phyloP scores from a whole-genome alignment of 73 alveolate species.

The Tetrahymena elliotti region DNA sequence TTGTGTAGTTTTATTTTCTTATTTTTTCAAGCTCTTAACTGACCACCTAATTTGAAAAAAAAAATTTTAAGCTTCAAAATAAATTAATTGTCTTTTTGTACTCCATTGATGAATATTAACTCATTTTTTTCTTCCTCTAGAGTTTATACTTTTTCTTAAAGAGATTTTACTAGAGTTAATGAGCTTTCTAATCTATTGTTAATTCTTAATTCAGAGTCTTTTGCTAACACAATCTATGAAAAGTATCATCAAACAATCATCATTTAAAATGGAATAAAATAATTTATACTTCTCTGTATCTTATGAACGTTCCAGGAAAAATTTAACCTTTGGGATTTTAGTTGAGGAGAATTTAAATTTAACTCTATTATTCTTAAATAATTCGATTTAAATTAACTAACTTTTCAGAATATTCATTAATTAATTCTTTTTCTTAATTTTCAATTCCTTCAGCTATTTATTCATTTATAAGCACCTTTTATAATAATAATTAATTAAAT shows the following conservation, averaged over 20 bases:
- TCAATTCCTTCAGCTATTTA: background rate
- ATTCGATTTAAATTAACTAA: background rate
- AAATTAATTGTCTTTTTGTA: background rate
- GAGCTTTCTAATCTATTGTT: background rate
- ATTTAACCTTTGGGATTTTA: background rate
- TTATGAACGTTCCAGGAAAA: background rate
- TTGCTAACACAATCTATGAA: background rate
- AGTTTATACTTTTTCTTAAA: background rate
- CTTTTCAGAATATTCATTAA: background rate
- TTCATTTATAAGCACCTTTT: background rate
- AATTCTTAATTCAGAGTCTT: background rate
- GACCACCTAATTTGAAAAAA: background rate
- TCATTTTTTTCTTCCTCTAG: background rate
- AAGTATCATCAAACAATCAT: background rate
- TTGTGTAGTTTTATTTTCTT: background rate
- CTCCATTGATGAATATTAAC: background rate
- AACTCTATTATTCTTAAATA: background rate
- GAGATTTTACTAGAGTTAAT: background rate
- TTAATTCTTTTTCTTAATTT: background rate
- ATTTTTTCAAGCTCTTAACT: background rate
- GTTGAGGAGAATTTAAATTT: background rate
- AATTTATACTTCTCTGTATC: background rate
- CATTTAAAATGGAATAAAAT: background rate
- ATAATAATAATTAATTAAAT: background rate
- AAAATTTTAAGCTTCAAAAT: no score